Conservation (phyloP, 495 filamentous ascomycete species). For the Penicillium ochrochloron region DNA sequence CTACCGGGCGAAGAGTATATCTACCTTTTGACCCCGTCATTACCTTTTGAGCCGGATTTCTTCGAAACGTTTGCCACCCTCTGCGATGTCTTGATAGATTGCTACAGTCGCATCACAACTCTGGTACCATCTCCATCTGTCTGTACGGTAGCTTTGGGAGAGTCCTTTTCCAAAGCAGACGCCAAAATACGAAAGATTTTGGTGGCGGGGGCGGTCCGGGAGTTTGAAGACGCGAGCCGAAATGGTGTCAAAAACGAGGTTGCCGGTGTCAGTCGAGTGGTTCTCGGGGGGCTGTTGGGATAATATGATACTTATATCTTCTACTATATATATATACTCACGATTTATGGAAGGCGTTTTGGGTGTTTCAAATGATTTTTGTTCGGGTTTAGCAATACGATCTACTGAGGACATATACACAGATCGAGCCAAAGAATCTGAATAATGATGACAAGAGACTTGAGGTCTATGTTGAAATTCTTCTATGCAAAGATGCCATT, state of each 20-base stretch:
- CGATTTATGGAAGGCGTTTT: slow-evolving; percentile 20
- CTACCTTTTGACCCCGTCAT: slow-evolving; percentile 83
- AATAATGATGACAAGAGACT: slow-evolving; percentile 5
- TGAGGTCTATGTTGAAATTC: slow-evolving; percentile 13
- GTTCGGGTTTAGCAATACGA: background rate
- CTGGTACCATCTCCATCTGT: slow-evolving; percentile 70
- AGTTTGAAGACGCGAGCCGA: slow-evolving; percentile 89
- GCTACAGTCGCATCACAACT: slow-evolving; percentile 76
- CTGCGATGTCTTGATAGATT: slow-evolving; percentile 94
- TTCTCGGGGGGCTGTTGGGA: slow-evolving; percentile 84
- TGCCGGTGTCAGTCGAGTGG: slow-evolving; percentile 81
- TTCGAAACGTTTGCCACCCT: slow-evolving; percentile 97
- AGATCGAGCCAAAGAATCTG: background rate
- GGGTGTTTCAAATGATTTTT: slow-evolving; percentile 12
- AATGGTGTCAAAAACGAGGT: slow-evolving; percentile 77
- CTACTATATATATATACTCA: slow-evolving; percentile 16
- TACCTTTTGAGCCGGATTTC: slow-evolving; percentile 97
- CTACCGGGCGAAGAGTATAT: slow-evolving; percentile 79
- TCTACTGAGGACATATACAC: background rate
- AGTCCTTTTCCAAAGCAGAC: slow-evolving; percentile 90
- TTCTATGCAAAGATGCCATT: slow-evolving; percentile 22
- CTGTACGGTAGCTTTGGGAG: slow-evolving; percentile 66
- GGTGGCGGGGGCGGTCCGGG: slow-evolving; percentile 79
- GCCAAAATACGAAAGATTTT: slow-evolving; percentile 82
- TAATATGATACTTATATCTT: slow-evolving; percentile 38